Evolutionary conservation across 768 basidiomycete species (phyloP).

Genomic region (Leucocoprinus leucothites): DNA sequence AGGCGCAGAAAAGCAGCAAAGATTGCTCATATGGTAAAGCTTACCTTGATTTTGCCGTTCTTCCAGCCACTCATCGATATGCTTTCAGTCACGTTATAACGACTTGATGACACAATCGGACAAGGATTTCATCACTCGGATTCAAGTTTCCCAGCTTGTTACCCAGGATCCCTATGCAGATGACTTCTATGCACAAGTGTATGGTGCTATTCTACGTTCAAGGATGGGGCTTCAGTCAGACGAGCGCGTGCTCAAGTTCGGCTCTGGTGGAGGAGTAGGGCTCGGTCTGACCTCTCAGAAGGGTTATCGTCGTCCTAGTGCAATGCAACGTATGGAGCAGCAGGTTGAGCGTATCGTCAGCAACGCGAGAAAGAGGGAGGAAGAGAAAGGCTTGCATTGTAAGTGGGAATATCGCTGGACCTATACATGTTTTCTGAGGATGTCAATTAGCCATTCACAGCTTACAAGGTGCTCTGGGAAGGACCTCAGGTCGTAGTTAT

Average conservation of each 20-base stretch:
- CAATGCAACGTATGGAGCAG: slow-evolving; percentile 90
- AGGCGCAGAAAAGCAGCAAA: slow-evolving; percentile 79
- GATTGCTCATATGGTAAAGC: slow-evolving; percentile 78
- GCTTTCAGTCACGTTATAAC: slow-evolving; percentile 80
- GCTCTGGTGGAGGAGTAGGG: slow-evolving; percentile 79
- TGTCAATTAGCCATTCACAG: slow-evolving; percentile 55
- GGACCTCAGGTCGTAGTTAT: slow-evolving; percentile 89
- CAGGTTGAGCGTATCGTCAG: slow-evolving; percentile 97
- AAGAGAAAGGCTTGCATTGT: slow-evolving; percentile 74
- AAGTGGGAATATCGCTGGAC: slow-evolving; percentile 11
- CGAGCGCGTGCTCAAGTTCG: slow-evolving; percentile 82
- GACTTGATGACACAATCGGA: slow-evolving; percentile 97
- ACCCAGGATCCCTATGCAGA: slow-evolving; percentile 97
- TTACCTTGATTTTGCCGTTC: neutral
- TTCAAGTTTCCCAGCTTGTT: slow-evolving; percentile 97
- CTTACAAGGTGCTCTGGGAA: slow-evolving; percentile 91
- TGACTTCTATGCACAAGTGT: slow-evolving; percentile 98
- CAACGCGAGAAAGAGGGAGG: slow-evolving; percentile 82
- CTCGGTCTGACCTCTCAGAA: slow-evolving; percentile 74
- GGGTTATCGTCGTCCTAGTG: slow-evolving; percentile 69
- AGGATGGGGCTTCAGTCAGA: slow-evolving; percentile 73
- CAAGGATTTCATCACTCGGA: slow-evolving; percentile 99
- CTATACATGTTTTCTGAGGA: neutral
- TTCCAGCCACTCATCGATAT: slow-evolving; percentile 4
- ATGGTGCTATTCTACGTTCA: slow-evolving; percentile 79